Percentiles rank a stretch among this genome's conserved stretches.
phyloP scores from a whole-genome alignment of 148 eudicot species.

The Camellia granthamiana region DNA sequence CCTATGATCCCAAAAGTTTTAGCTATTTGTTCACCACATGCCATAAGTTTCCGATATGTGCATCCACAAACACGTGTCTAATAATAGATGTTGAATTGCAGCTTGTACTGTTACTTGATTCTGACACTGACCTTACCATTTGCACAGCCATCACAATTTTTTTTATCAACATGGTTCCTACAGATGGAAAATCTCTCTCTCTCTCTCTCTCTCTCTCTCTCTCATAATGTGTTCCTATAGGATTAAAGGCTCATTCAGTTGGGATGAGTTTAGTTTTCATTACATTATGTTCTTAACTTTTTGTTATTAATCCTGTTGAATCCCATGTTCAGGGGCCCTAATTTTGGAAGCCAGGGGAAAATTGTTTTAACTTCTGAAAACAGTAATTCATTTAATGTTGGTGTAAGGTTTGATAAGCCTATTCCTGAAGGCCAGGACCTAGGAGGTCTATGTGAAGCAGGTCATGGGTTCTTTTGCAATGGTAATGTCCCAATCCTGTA shows the following conservation, averaged over 20 bases:
- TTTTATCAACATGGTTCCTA: not conserved
- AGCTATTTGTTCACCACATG: not conserved
- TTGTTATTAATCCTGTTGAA: not conserved
- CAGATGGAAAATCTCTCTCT: not conserved
- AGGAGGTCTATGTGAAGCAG: slow-evolving; percentile 55
- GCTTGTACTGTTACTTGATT: not conserved
- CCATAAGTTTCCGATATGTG: not conserved
- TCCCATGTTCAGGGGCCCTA: slow-evolving; percentile 51
- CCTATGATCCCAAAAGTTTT: not conserved
- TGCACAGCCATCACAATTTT: too few species aligned
- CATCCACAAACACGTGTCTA: not conserved
- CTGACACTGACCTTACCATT: too few species aligned
- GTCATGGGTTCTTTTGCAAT: slow-evolving; percentile 75
- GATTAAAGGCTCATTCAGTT: not conserved
- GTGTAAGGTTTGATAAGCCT: slow-evolving; percentile 75
- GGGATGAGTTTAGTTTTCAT: not conserved
- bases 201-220: not conserved
- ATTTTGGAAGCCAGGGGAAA: slow-evolving; percentile 66
- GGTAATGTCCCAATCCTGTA: slow-evolving; percentile 34
- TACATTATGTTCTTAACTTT: not conserved
- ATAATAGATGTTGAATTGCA: not conserved
- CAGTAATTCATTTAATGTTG: slow-evolving; percentile 63
- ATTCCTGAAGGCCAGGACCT: slow-evolving; percentile 68
- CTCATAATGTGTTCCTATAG: not conserved
- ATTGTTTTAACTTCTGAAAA: slow-evolving; percentile 61